Evolutionary conservation across 1,139 yeast genomes (phyloP).

Genomic region (Pichia sp.): DNA sequence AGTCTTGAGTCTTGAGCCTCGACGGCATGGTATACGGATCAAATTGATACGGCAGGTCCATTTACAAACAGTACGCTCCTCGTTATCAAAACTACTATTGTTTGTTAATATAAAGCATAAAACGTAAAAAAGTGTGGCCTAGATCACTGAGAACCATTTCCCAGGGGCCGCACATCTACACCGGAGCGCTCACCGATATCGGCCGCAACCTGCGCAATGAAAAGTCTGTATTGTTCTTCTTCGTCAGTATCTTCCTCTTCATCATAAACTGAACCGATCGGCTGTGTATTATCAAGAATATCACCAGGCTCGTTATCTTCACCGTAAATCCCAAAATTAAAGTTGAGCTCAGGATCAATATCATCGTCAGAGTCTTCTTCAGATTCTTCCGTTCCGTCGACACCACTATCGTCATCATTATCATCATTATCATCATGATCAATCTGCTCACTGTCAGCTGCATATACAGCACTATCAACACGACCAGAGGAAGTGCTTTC

Average conservation of each 20-base stretch:
- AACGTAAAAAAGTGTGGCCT: no score
- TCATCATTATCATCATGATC: neutral
- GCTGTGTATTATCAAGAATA: neutral
- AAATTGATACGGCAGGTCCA: no score
- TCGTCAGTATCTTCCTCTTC: slow-evolving; percentile 1
- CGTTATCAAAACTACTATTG: no score
- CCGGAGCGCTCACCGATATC: slow-evolving; percentile 6
- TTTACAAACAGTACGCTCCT: no score
- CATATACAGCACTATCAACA: no score
- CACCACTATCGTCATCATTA: neutral
- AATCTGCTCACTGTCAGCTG: neutral
- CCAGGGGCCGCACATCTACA: slow-evolving; percentile 4
- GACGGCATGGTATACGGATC: no score
- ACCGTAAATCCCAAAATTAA: slow-evolving; percentile 9
- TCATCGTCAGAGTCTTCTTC: neutral
- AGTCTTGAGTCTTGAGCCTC: no score
- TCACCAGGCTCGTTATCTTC: neutral
- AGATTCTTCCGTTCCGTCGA: no score
- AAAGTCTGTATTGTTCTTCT: neutral
- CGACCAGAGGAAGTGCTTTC: no score
- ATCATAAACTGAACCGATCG: no score
- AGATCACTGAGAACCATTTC: neutral
- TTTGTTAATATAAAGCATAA: no score
- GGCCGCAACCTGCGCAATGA: neutral
- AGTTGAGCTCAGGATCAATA: neutral